These are phyloP conservation scores for Sporothrix pseudoabietina DNA, from an alignment of 2,329 filamentous ascomycete genomes.

Conservation along the genomic window DNA sequence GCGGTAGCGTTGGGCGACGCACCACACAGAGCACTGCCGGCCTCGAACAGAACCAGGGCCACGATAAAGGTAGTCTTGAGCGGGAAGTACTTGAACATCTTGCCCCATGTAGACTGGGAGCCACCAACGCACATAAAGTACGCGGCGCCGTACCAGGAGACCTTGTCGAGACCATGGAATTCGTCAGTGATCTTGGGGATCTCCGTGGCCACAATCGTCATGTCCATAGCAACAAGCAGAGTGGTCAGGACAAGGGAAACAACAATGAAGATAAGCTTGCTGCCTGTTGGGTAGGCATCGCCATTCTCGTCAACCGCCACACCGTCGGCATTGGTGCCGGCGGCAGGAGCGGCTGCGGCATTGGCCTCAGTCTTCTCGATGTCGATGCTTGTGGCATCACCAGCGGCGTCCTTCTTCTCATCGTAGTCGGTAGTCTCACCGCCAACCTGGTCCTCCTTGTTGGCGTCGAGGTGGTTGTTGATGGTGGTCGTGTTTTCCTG, in stretches of 20 bases:
- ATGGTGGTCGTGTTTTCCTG: not conserved
- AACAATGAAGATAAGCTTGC: constrained; percentile 49
- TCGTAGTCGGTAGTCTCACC: constrained; percentile 22
- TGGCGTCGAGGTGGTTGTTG: not conserved
- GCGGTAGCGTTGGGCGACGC: constrained; percentile 49
- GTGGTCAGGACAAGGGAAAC: constrained; percentile 51
- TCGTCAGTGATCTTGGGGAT: constrained; percentile 59
- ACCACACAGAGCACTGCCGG: constrained; percentile 47
- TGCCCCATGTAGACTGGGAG: constrained; percentile 52
- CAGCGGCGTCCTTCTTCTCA: constrained; percentile 25
- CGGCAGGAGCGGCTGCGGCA: not conserved
- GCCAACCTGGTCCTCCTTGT: constrained; percentile 9
- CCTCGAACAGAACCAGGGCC: constrained; percentile 36
- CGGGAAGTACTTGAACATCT: constrained; percentile 55
- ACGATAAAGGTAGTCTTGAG: constrained; percentile 34
- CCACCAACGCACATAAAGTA: constrained; percentile 54
- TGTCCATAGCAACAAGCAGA: constrained; percentile 54
- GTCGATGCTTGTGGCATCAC: constrained; percentile 27
- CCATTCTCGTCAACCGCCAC: constrained; percentile 28
- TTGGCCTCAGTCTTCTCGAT: not conserved
- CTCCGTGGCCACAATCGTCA: constrained; percentile 60
- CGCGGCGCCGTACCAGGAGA: constrained; percentile 62
- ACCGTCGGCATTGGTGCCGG: not conserved
- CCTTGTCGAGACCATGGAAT: constrained; percentile 54
- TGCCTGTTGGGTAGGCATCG: constrained; percentile 46